Evolutionary conservation across 495 filamentous ascomycete species (phyloP).

Genomic region (Talaromyces stipitatus): DNA sequence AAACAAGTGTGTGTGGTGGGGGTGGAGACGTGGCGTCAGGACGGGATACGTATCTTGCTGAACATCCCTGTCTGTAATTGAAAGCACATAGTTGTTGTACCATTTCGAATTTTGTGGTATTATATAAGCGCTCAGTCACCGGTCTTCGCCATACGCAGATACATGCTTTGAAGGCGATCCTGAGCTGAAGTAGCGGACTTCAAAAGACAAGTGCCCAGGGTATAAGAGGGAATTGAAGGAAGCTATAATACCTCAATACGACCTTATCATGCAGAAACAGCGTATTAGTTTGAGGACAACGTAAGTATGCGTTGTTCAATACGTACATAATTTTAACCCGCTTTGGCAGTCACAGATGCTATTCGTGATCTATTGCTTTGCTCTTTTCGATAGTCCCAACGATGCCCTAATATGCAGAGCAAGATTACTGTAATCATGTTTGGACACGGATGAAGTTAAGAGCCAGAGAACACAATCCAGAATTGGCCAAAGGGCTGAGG

Average conservation of each 20-base stretch:
- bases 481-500: not conserved
- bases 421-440: no score
- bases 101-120: not conserved
- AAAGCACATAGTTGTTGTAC: not conserved
- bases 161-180: not conserved
- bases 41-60: not conserved
- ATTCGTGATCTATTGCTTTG: not conserved
- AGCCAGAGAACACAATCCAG: not conserved
- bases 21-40: not conserved
- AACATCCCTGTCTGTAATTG: not conserved
- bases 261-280: not conserved
- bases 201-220: not conserved
- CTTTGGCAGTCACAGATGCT: not conserved
- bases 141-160: no score
- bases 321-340: not conserved
- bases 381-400: not conserved
- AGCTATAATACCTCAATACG: not conserved
- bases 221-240: not conserved
- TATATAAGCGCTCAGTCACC: not conserved
- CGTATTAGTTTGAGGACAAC: not conserved
- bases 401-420: no score
- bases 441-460: not conserved
- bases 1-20: not conserved
- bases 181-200: not conserved
- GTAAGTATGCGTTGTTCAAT: not conserved